Conservation (phyloP, 371 early-diverging fungal species). For the Mortierella sp. region DNA sequence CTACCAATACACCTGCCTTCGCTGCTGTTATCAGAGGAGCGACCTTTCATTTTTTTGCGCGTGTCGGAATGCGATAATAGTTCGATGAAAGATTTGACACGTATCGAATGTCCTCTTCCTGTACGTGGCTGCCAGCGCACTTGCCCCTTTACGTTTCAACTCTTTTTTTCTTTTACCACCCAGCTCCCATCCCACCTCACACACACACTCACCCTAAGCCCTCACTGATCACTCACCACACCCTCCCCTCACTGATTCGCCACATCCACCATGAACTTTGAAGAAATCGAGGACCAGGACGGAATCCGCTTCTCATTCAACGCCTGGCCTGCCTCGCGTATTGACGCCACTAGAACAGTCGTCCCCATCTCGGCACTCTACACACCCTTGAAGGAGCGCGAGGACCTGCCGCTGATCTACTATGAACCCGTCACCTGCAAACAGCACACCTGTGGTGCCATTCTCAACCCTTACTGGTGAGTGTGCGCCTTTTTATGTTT, state of each 20-base stretch:
- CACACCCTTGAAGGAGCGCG: slow-evolving; percentile 96
- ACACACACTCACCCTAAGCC: background rate
- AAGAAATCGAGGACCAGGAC: slow-evolving; percentile 92
- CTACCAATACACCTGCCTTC: background rate
- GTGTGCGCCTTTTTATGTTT: slow-evolving; percentile 10
- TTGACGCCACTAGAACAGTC: slow-evolving; percentile 96
- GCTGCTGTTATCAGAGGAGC: background rate
- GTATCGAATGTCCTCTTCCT: background rate
- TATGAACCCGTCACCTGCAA: slow-evolving; percentile 99
- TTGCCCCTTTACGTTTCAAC: background rate
- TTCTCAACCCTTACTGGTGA: slow-evolving; percentile 99
- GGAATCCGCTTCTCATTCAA: slow-evolving; percentile 99
- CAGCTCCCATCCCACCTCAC: background rate
- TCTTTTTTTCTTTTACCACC: background rate
- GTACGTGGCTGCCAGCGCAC: slow-evolving; percentile 6
- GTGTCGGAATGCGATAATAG: too few relatives aligned
- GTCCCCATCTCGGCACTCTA: slow-evolving; percentile 98
- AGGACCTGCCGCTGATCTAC: slow-evolving; percentile 85
- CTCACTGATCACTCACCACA: background rate
- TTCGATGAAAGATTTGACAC: too few relatives aligned
- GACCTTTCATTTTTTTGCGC: background rate
- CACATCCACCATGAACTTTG: slow-evolving; percentile 86
- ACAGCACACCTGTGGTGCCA: slow-evolving; percentile 91
- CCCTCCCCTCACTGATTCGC: too few relatives aligned
- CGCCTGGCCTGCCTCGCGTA: slow-evolving; percentile 95